Conservation (phyloP, 139 green algal species). For the Micractinium sp. region DNA sequence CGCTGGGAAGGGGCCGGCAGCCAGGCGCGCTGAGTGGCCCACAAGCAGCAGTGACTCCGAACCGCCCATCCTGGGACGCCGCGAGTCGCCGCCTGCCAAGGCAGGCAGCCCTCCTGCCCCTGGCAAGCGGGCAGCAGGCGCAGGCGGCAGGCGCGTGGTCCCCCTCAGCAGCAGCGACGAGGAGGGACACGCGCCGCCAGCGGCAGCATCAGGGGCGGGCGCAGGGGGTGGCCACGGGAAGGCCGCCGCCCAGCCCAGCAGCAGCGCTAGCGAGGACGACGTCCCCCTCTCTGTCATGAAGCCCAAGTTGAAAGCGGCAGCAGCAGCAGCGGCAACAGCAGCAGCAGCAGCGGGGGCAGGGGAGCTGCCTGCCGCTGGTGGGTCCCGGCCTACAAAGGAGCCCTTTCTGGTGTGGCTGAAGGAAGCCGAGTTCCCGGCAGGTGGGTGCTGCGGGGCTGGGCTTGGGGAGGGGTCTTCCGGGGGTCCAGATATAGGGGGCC, state of each 20-base stretch:
- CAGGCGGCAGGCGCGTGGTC: neutral
- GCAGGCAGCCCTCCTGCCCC: neutral
- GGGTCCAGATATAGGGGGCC: too few species aligned
- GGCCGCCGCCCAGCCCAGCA: too few species aligned
- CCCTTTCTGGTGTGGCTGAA: constrained; percentile 15
- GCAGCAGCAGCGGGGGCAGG: neutral
- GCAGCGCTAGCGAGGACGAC: neutral
- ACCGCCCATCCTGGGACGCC: neutral
- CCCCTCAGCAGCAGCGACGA: neutral
- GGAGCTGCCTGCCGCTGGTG: neutral
- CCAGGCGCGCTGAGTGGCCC: neutral
- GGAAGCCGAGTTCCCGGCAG: constrained; percentile 6
- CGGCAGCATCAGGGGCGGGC: too few species aligned
- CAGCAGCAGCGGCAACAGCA: neutral
- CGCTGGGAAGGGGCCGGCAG: too few species aligned
- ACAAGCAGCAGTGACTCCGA: neutral
- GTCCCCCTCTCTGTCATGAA: too few species aligned
- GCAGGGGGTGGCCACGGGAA: too few species aligned
- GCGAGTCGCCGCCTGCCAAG: neutral
- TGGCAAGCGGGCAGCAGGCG: neutral
- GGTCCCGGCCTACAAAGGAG: neutral
- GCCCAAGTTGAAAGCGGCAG: neutral
- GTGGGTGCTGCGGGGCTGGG: neutral
- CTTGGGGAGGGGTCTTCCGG: neutral
- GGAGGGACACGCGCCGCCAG: too few species aligned